Evolutionary conservation across 164 flowering plant species (phyloP).

Genomic region (Magnolia officinalis): DNA sequence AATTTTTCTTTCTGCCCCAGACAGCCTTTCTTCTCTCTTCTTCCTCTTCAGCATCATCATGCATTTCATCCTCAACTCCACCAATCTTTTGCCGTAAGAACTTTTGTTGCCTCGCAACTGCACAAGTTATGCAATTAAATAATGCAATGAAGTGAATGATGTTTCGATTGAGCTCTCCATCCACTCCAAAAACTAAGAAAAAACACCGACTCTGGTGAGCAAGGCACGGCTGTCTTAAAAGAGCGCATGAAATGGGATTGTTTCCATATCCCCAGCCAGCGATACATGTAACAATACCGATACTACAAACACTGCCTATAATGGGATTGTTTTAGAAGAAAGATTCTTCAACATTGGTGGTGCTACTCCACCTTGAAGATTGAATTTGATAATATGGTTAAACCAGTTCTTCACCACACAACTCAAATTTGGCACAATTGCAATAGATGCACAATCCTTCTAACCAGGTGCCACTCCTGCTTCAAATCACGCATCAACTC

Average conservation of each 20-base stretch:
- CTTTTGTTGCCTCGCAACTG: constrained; percentile 61
- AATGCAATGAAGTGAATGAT: not conserved
- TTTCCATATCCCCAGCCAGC: too few relatives aligned
- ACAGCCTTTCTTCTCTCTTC: constrained; percentile 30
- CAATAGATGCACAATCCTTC: too few relatives aligned
- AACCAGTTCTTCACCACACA: too few relatives aligned
- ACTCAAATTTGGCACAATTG: too few relatives aligned
- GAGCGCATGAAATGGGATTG: not conserved
- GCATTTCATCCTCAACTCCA: constrained; percentile 75
- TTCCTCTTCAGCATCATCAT: constrained; percentile 57
- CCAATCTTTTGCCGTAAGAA: constrained; percentile 53
- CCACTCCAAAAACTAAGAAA: not conserved
- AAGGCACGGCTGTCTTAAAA: not conserved
- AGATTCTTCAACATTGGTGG: too few relatives aligned
- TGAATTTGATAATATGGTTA: too few relatives aligned
- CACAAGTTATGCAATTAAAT: not conserved
- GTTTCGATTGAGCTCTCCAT: not conserved
- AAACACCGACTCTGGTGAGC: not conserved
- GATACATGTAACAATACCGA: too few relatives aligned
- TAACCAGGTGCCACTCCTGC: too few relatives aligned
- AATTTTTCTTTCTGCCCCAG: constrained; percentile 44
- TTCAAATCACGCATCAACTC: too few relatives aligned
- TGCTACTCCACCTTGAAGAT: too few relatives aligned
- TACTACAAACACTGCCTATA: too few relatives aligned
- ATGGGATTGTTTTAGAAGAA: too few relatives aligned